Evolutionary conservation across 345 rosid genomes (phyloP).

Genomic region (Lumnitzera littorea): DNA sequence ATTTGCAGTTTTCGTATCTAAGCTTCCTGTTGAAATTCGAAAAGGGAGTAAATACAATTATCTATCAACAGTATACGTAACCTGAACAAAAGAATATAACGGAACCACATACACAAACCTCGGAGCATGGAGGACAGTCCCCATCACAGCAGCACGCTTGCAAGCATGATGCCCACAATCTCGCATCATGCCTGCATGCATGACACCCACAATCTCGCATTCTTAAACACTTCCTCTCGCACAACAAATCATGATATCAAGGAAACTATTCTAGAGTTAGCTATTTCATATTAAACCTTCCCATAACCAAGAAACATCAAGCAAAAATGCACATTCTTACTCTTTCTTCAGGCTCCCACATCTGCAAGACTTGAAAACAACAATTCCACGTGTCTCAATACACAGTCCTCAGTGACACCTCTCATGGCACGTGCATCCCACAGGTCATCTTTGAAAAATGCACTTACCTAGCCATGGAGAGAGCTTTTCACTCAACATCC

Average conservation of each 20-base stretch:
- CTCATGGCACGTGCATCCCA: constrained; percentile 73
- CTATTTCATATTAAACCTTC: constrained; percentile 5
- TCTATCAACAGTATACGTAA: constrained; percentile 1
- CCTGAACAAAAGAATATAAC: background rate
- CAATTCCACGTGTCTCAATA: constrained; percentile 76
- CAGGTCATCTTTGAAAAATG: constrained; percentile 30
- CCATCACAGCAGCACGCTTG: constrained; percentile 94
- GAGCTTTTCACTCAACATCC: constrained; percentile 72
- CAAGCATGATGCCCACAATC: constrained; percentile 92
- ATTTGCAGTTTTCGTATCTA: constrained; percentile 81
- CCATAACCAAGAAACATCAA: background rate
- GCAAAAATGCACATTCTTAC: constrained; percentile 22
- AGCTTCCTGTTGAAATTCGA: constrained; percentile 54
- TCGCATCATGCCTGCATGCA: constrained; percentile 73
- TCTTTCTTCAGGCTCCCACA: constrained; percentile 79
- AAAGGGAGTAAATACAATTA: constrained; percentile 5
- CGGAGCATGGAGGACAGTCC: constrained; percentile 81
- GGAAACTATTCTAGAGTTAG: constrained; percentile 56
- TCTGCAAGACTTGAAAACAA: constrained; percentile 61
- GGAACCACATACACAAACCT: constrained; percentile 29
- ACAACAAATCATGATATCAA: constrained; percentile 86
- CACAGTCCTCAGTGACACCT: constrained; percentile 80
- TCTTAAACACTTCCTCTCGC: constrained; percentile 80
- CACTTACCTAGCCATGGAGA: constrained; percentile 78
- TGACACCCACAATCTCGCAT: constrained; percentile 83